A percentile compares a stretch with the other conserved stretches of the same genome.
Conservation (phyloP, 2,329 filamentous ascomycete species). For the Sporothrix pallida region DNA sequence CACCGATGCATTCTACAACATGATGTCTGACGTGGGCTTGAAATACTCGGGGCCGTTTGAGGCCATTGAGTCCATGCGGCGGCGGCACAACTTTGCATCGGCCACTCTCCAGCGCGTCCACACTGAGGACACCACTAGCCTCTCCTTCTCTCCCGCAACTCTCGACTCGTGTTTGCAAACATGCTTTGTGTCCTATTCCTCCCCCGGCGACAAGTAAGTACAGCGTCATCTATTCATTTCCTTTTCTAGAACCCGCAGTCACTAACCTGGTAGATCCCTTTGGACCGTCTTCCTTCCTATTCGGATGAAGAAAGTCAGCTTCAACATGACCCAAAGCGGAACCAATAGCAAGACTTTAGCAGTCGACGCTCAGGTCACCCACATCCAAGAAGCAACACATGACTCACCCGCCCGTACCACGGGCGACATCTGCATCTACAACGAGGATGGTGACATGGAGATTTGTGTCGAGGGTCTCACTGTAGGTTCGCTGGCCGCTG, state of each 20-base stretch:
- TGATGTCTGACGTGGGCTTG: constrained; percentile 50
- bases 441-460: constrained; percentile 43
- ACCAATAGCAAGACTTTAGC: constrained; percentile 35
- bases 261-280: constrained; percentile 42
- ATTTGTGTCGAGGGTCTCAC: constrained; percentile 46
- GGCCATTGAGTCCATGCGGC: constrained; percentile 45
- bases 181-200: constrained; percentile 50
- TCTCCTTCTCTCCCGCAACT: constrained; percentile 50
- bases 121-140: constrained; percentile 46
- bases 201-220: constrained; percentile 49
- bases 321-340: constrained; percentile 45
- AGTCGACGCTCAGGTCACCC: constrained; percentile 46
- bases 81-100: constrained; percentile 47
- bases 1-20: constrained; percentile 48
- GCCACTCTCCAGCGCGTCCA: constrained; percentile 45
- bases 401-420: constrained; percentile 43
- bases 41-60: constrained; percentile 50
- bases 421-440: constrained; percentile 48
- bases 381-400: constrained; percentile 39
- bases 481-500: constrained; percentile 44
- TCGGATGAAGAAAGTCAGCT: constrained; percentile 45
- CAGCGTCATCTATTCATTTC: not conserved
- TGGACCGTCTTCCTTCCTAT: constrained; percentile 53
- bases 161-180: constrained; percentile 52
- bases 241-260: no score